These are phyloP conservation scores for Cladochytrium replicatum DNA, from an alignment of 192 early-diverging fungal species.

Conservation along the genomic window DNA sequence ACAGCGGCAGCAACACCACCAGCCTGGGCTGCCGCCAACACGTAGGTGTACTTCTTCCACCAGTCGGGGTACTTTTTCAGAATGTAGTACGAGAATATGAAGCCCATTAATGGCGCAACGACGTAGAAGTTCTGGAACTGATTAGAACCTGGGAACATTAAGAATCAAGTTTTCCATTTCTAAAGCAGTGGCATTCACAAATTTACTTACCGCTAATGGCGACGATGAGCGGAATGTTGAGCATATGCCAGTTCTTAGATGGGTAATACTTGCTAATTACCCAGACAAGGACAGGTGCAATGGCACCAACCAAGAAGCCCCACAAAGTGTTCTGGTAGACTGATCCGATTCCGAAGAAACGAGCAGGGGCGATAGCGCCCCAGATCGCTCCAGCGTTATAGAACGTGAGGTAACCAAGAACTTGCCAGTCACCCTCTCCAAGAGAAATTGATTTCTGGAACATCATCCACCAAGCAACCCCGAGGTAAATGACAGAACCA, in stretches of 20 bases:
- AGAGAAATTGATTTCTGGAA: no score
- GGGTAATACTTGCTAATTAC: conserved; percentile 37
- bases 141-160: no score
- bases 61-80: conserved; percentile 39
- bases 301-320: conserved; percentile 21
- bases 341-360: conserved; percentile 46
- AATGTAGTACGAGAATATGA: conserved; percentile 43
- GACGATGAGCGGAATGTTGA: no score
- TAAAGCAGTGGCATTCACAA: no score
- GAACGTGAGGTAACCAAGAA: conserved; percentile 35
- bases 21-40: conserved; percentile 51
- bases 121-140: neutral
- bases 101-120: conserved; percentile 16
- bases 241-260: conserved; percentile 19
- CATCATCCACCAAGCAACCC: conserved; percentile 17
- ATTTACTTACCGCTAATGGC: no score
- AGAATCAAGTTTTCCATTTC: no score
- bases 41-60: conserved; percentile 61
- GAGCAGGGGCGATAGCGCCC: conserved; percentile 61
- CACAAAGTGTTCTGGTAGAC: conserved; percentile 19
- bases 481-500: conserved; percentile 39
- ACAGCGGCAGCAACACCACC: conserved; percentile 34
- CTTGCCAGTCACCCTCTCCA: conserved; percentile 15
- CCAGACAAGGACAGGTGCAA: conserved; percentile 31
- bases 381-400: conserved; percentile 61